These are phyloP conservation scores for Marasmius oreades DNA, from an alignment of 1,284 basidiomycete species.

Conservation along the genomic window DNA sequence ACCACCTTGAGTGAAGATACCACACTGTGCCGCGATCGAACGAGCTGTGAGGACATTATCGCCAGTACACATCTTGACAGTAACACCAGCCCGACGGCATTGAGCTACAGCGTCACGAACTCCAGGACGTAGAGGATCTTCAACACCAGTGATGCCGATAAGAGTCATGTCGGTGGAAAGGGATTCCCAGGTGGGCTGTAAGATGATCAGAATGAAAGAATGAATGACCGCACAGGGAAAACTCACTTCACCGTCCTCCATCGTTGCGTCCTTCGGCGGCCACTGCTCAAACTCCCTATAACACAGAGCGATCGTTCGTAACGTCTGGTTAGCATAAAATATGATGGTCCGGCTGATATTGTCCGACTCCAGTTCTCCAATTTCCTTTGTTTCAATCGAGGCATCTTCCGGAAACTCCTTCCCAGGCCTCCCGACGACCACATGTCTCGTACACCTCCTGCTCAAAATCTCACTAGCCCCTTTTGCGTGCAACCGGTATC, in stretches of 20 bases:
- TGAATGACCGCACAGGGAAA: conserved; percentile 7
- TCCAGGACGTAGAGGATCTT: conserved; percentile 91
- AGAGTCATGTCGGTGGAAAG: conserved; percentile 78
- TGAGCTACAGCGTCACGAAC: conserved; percentile 86
- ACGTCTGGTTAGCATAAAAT: conserved; percentile 94
- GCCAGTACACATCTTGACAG: conserved; percentile 98
- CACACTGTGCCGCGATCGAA: conserved; percentile 94
- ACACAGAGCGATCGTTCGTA: conserved; percentile 91
- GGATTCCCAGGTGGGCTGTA: conserved; percentile 66
- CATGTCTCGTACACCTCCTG: conserved; percentile 68
- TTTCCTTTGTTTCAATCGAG: conserved; percentile 54
- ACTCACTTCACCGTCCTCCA: conserved; percentile 54
- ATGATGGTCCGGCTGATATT: conserved; percentile 91
- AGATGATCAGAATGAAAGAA: conserved; percentile 3
- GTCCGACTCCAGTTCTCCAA: conserved; percentile 63
- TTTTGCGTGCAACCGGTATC: conserved; percentile 83
- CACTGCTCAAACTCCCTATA: conserved; percentile 87
- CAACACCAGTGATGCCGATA: conserved; percentile 89
- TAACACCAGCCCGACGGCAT: conserved; percentile 88
- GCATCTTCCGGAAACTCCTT: conserved; percentile 17
- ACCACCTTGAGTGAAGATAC: conserved; percentile 89
- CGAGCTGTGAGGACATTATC: conserved; percentile 94
- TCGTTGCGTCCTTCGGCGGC: conserved; percentile 63
- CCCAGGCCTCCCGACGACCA: conserved; percentile 56
- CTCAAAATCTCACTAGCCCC: conserved; percentile 93